Evolutionary conservation across 257 asterid species (phyloP), one percentile per base, ranked within the genome.

Genomic region (Phtheirospermum japonicum): DNA sequence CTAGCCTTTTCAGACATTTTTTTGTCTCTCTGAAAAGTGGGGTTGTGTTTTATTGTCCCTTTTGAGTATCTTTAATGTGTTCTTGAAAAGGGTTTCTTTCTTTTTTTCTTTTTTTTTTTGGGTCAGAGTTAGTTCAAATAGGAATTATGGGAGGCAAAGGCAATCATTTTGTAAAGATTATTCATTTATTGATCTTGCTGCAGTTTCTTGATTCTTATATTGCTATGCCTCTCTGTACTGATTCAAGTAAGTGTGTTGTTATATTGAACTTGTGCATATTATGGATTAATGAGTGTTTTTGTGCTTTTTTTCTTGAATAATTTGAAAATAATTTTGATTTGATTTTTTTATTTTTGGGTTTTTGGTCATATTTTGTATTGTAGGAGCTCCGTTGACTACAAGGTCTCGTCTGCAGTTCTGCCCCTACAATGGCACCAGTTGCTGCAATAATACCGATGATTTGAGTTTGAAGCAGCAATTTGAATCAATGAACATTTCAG

Each of bases 381-480:
- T 62, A 90, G 97, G 79, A 50, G 83, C 96, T 19, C 95, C 96
- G 46, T 71, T 77, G 40, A 66, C 76, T 59, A 68, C 79, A 13
- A 80, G 68, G 39, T 61, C 74, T 64, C 73, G 64, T 65, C 71
- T 77, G 68, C 79, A 73, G 45, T 87, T 90, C 68, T 90, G 97
- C 62, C 51, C 86, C 61, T 87, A 85, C 50, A 83, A 79, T 68
- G 95, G 90, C 13, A 79, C 82, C n/a, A 67, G 81, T 2, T 90
- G 97, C 83, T 90, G 97, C 78, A 71, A 69, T 61, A 40, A 77
- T 19, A 19, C 78, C 50, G 80, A 82, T 37, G 90, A 87, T 76
- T 71, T 71, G 64, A 67, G 62, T 11, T 48, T 90, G 69, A 73
- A 65, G 84, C 75, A 66, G 28, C 90, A 79, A 37, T 83, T 82